These are phyloP conservation scores for Seiridium cupressi DNA, from an alignment of 2,329 filamentous ascomycete species.

Conservation along the genomic window DNA sequence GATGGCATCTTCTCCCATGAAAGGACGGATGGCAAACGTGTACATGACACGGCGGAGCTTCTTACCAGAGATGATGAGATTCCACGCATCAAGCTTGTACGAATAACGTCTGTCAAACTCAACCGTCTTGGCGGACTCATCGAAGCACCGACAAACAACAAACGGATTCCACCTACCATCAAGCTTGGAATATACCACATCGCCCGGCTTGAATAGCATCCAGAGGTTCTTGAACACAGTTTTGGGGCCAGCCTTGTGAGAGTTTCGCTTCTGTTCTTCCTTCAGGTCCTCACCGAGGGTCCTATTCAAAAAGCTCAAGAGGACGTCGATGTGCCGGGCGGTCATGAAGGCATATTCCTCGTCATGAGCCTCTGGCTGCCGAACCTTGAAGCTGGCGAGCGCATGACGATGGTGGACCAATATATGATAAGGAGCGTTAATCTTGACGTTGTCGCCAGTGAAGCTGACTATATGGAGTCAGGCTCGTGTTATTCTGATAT, in stretches of 20 bases:
- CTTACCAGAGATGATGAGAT: conserved; percentile 32
- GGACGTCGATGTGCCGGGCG: conserved; percentile 41
- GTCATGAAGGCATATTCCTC: conserved; percentile 39
- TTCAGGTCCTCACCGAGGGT: conserved; percentile 33
- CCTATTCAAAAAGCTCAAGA: conserved; percentile 41
- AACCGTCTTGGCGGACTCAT: neutral
- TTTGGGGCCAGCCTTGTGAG: conserved; percentile 29
- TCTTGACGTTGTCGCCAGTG: conserved; percentile 31
- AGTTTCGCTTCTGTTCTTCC: conserved; percentile 39
- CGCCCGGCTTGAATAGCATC: conserved; percentile 44
- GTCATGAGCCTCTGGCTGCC: conserved; percentile 39
- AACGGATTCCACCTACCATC: conserved; percentile 39
- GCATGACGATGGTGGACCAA: conserved; percentile 45
- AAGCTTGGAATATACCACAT: conserved; percentile 40
- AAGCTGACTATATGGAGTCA: conserved; percentile 25
- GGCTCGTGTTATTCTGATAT: neutral
- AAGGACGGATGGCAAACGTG: conserved; percentile 33
- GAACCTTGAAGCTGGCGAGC: conserved; percentile 38
- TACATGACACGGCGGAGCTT: conserved; percentile 36
- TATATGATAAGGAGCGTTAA: conserved; percentile 45
- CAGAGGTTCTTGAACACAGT: conserved; percentile 46
- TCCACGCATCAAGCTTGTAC: conserved; percentile 38
- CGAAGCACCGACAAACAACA: conserved; percentile 34
- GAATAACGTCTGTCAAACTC: conserved; percentile 4
- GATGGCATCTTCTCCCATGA: conserved; percentile 43